These are phyloP conservation scores for Penicillium odoratum DNA, from an alignment of 495 filamentous ascomycete species.

Conservation along the genomic window DNA sequence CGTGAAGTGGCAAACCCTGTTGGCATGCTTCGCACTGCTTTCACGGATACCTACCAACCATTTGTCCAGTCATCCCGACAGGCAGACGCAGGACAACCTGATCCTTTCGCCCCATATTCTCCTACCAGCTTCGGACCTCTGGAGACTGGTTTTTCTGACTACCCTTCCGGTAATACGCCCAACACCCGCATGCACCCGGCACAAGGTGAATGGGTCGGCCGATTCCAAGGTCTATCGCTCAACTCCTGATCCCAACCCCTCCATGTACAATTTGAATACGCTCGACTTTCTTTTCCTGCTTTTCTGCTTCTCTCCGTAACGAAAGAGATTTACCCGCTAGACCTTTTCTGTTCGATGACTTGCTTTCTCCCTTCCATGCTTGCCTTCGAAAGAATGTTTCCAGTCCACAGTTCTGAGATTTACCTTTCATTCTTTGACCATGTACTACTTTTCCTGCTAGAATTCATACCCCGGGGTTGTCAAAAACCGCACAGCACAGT, in stretches of 20 bases:
- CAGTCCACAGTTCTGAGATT: neutral
- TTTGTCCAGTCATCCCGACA: conserved; percentile 36
- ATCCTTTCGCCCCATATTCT: conserved; percentile 40
- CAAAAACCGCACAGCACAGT: conserved; percentile 13
- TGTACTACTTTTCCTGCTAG: conserved; percentile 16
- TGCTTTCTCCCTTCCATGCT: neutral
- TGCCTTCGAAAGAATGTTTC: conserved; percentile 21
- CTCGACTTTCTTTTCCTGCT: neutral
- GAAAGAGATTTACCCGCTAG: conserved; percentile 17
- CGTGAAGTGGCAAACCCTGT: conserved; percentile 37
- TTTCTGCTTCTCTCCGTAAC: conserved; percentile 4
- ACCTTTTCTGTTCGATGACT: conserved; percentile 2
- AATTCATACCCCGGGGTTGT: conserved; percentile 24
- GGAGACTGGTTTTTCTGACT: conserved; percentile 40
- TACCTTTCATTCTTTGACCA: neutral
- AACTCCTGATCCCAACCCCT: conserved; percentile 25
- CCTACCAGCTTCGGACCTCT: conserved; percentile 32
- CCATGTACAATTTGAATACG: conserved; percentile 10
- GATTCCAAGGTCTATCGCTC: conserved; percentile 55
- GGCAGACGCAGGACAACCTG: conserved; percentile 27
- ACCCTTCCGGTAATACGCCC: conserved; percentile 18
- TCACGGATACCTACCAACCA: conserved; percentile 39
- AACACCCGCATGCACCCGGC: conserved; percentile 38
- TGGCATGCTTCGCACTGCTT: conserved; percentile 37
- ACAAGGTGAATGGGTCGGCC: conserved; percentile 44